Base-by-base conservation (phyloP, 139 green algal species). In the Chlorella sp. region DNA sequence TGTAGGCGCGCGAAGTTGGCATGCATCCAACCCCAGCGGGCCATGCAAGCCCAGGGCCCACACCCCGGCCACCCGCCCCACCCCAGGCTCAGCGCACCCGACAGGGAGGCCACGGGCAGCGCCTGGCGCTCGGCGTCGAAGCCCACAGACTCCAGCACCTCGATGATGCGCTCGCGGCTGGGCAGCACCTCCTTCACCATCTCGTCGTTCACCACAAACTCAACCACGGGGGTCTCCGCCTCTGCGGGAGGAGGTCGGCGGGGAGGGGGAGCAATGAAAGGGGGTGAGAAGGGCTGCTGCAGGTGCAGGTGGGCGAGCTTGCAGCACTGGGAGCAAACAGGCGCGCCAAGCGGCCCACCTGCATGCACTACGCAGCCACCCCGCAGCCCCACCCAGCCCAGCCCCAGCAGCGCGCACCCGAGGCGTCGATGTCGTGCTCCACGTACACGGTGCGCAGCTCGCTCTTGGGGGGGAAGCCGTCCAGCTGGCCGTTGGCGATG, bases 401-500 rank as follows among this genome's bases (percentile, higher is more conserved):
- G 9, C 40, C 41, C 28, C 73, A 65, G 22, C 30, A n/a, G 38
- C 36, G 46, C 85, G 83, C 58, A 77, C 67, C 81, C 22, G 87
- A 91, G 44, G 83, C 86, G 69, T 91, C 86, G 74, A 96, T 93
- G 89, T 95, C 93, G 80, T 95, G 90, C 77, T 92, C 92, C 38
- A 95, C 92, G 78, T 93, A 94, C 73, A 95, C 90, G 19, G 92
- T 94, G 64, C 84, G 80, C 72, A 91, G 67, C 86, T 92, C 86
- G 17, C 91, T 88, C 48, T 87, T 87, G 32, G 92, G 88, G 26
- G 93, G 91, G 83, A 96, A 95, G 64, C 91, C 91, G 48, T 96
- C 92, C 62, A 95, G 84, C 87, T 96, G 90, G 74, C 90, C 92
- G 65, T 93, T 93, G 83, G 94, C 77, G 75, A 99, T 99, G 83